A percentile compares a stretch with the other conserved stretches of the same genome.
Evolutionary conservation across 805 yeast genomes (phyloP).

Genomic region (Yamadazyma tumulicola): DNA sequence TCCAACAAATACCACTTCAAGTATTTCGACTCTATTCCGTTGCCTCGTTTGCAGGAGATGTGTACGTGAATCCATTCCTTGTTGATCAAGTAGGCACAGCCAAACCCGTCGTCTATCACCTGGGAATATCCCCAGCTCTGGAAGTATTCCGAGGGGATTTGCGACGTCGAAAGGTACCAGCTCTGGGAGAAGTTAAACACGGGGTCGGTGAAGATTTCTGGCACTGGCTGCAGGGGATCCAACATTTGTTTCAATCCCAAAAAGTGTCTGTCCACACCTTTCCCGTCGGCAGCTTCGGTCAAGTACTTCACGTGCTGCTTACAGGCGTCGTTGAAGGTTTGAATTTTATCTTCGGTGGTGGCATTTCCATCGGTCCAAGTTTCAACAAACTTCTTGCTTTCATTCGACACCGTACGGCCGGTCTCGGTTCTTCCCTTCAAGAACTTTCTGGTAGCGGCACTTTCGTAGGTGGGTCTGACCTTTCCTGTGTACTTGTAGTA

Average conservation of each 20-base stretch:
- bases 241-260: conserved; percentile 80
- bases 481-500: conserved; percentile 79
- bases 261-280: conserved; percentile 91
- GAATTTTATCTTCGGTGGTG: conserved; percentile 53
- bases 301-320: conserved; percentile 72
- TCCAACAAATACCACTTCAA: conserved; percentile 67
- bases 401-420: conserved; percentile 77
- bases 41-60: conserved; percentile 68
- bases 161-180: conserved; percentile 90
- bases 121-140: conserved; percentile 97
- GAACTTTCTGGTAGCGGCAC: conserved; percentile 89
- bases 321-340: conserved; percentile 68
- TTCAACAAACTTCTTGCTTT: conserved; percentile 65
- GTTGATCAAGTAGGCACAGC: conserved; percentile 90
- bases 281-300: conserved; percentile 75
- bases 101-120: conserved; percentile 90
- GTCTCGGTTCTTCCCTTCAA: conserved; percentile 93
- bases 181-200: conserved; percentile 69
- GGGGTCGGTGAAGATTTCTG: conserved; percentile 72
- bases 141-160: conserved; percentile 73
- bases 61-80: conserved; percentile 82
- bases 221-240: conserved; percentile 53
- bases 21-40: conserved; percentile 52
- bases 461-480: conserved; percentile 88
- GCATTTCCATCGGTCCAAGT: conserved; percentile 63